phyloP scores from a whole-genome alignment of 1,139 yeast genomes.

The Taphrina sp. region DNA sequence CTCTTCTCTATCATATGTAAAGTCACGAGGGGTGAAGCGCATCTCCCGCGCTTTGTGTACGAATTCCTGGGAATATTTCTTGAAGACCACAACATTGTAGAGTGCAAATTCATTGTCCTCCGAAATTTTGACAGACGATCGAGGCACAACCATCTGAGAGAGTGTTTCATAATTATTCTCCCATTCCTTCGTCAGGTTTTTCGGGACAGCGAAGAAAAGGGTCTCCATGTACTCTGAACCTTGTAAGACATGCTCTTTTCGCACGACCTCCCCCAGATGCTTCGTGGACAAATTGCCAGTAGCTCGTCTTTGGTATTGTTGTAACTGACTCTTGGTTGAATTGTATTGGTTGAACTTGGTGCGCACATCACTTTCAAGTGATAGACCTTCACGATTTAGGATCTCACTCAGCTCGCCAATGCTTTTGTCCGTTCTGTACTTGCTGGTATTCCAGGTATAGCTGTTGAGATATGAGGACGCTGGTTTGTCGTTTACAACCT shows the following conservation, averaged over 20 bases:
- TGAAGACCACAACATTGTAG: constrained; percentile 79
- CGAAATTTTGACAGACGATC: constrained; percentile 70
- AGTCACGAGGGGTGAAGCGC: constrained; percentile 92
- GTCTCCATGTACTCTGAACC: constrained; percentile 84
- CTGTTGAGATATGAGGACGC: constrained; percentile 56
- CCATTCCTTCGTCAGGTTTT: constrained; percentile 40
- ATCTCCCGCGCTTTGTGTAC: constrained; percentile 71
- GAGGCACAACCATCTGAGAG: constrained; percentile 81
- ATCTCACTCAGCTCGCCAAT: constrained; percentile 69
- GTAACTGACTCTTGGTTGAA: constrained; percentile 75
- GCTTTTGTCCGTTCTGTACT: constrained; percentile 80
- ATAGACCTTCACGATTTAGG: constrained; percentile 72
- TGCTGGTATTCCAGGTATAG: constrained; percentile 83
- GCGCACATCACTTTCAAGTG: constrained; percentile 80
- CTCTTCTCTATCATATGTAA: constrained; percentile 66
- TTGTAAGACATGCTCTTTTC: constrained; percentile 76
- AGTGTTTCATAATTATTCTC: constrained; percentile 64
- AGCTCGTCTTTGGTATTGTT: constrained; percentile 87
- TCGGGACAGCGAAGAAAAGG: constrained; percentile 82
- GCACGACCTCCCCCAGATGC: constrained; percentile 84
- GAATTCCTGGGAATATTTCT: constrained; percentile 72
- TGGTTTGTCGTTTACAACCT: constrained; percentile 52
- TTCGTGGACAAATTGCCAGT: constrained; percentile 90
- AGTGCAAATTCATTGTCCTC: constrained; percentile 71
- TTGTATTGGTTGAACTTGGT: constrained; percentile 67